Conservation (phyloP, 208 protist species). For the Leishmania aethiopica region DNA sequence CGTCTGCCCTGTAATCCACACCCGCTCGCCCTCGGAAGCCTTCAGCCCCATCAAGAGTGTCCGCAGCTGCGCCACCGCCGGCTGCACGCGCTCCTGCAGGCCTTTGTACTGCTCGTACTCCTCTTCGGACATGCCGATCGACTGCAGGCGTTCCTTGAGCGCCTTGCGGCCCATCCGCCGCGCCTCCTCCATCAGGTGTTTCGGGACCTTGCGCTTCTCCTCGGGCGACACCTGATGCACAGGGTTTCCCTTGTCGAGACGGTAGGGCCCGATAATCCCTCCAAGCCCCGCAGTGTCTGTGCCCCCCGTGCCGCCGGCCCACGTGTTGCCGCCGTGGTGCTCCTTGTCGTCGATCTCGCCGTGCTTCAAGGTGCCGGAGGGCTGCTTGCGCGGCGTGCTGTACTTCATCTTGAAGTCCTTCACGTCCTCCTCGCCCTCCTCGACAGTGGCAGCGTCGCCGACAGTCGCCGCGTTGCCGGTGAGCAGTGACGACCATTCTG, state of each 20-base stretch:
- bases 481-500: conserved; percentile 57
- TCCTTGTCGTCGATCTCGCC: conserved; percentile 90
- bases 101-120: conserved; percentile 71
- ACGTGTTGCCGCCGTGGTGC: conserved; percentile 93
- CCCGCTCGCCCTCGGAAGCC: conserved; percentile 81
- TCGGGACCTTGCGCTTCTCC: conserved; percentile 85
- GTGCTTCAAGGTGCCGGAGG: conserved; percentile 85
- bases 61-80: conserved; percentile 64
- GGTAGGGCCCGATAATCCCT: conserved; percentile 88
- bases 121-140: conserved; percentile 75
- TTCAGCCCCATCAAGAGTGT: conserved; percentile 80
- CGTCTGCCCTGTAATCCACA: conserved; percentile 87
- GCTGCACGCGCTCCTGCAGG: conserved; percentile 65
- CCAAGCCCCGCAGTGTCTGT: conserved; percentile 88
- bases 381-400: conserved; percentile 69
- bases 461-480: conserved; percentile 44
- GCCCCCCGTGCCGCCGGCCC: conserved; percentile 90
- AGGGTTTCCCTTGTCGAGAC: conserved; percentile 85
- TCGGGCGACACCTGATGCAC: conserved; percentile 90
- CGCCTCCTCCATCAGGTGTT: conserved; percentile 78
- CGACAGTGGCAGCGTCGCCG: conserved; percentile 35
- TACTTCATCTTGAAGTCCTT: conserved; percentile 69
- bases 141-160: conserved; percentile 62
- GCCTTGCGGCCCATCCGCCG: conserved; percentile 79
- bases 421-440: conserved; percentile 30